Evolutionary conservation across 164 flowering plant species (phyloP).

Genomic region (Annona cherimola): DNA sequence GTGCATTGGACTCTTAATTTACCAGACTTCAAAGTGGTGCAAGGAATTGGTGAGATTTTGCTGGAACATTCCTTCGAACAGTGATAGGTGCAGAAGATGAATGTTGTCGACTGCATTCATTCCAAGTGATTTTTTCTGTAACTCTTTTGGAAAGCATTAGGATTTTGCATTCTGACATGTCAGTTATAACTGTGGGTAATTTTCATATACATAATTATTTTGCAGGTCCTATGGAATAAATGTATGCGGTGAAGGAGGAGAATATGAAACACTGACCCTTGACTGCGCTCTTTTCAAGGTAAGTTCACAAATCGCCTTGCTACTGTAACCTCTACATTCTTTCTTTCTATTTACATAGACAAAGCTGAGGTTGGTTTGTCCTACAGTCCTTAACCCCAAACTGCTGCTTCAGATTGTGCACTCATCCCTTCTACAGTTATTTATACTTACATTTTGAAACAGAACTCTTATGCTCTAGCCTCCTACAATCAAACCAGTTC

Average conservation of each 20-base stretch:
- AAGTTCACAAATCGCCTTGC: slow-evolving; percentile 18
- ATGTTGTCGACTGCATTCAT: not conserved
- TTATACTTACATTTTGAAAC: no score
- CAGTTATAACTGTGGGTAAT: not conserved
- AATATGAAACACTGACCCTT: slow-evolving; percentile 91
- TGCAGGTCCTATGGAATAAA: slow-evolving; percentile 80
- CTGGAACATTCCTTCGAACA: not conserved
- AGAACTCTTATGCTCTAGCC: no score
- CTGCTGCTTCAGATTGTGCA: no score
- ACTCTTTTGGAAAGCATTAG: not conserved
- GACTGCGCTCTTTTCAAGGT: slow-evolving; percentile 90
- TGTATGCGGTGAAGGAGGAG: slow-evolving; percentile 99
- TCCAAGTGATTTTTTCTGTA: not conserved
- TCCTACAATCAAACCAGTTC: no score
- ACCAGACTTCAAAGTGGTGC: not conserved
- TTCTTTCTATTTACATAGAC: not conserved
- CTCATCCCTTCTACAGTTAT: no score
- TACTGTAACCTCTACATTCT: not conserved
- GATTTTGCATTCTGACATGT: not conserved
- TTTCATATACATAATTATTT: slow-evolving; percentile 7
- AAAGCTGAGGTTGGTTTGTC: not conserved
- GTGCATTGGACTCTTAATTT: not conserved
- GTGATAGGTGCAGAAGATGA: not conserved
- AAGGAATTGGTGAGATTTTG: not conserved
- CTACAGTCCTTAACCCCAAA: no score